These are phyloP conservation scores for Meira miltonrushii DNA, from an alignment of 1,284 basidiomycete genomes.

Conservation along the genomic window DNA sequence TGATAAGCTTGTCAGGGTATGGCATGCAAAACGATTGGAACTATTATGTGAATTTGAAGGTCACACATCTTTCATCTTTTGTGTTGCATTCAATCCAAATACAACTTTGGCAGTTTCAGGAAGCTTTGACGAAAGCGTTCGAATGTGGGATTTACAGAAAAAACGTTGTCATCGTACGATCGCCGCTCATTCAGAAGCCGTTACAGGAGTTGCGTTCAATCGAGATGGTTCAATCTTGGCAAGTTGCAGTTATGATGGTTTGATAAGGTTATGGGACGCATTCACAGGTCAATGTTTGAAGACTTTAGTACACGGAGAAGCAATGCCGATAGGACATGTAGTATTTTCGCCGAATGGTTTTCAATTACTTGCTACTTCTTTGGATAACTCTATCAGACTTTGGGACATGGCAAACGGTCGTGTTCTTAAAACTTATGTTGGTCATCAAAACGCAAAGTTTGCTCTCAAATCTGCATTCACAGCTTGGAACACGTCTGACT, in stretches of 20 bases:
- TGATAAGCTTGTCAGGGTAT: slow-evolving; percentile 33
- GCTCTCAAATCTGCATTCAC: slow-evolving; percentile 50
- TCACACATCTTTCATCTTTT: slow-evolving; percentile 91
- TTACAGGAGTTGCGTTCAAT: slow-evolving; percentile 87
- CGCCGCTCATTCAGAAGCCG: slow-evolving; percentile 93
- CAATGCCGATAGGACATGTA: slow-evolving; percentile 81
- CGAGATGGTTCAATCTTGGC: slow-evolving; percentile 89
- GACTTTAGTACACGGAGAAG: slow-evolving; percentile 90
- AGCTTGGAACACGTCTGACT: background rate
- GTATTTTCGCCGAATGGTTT: slow-evolving; percentile 85
- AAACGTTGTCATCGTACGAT: slow-evolving; percentile 39
- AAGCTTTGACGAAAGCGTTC: slow-evolving; percentile 87
- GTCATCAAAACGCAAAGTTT: slow-evolving; percentile 74
- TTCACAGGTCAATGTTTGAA: slow-evolving; percentile 94
- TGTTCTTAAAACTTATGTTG: slow-evolving; percentile 85
- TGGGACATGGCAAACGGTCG: slow-evolving; percentile 91
- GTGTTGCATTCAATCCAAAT: slow-evolving; percentile 80
- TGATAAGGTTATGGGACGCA: slow-evolving; percentile 81
- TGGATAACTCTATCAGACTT: slow-evolving; percentile 84
- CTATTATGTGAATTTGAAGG: slow-evolving; percentile 58
- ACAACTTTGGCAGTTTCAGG: slow-evolving; percentile 85
- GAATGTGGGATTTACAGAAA: slow-evolving; percentile 88
- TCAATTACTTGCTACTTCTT: slow-evolving; percentile 79
- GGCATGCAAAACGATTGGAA: slow-evolving; percentile 21
- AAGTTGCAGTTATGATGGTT: slow-evolving; percentile 88